phyloP scores from a whole-genome alignment of 352 stramenopile genomes.

The Elongisporangium undulatum region DNA sequence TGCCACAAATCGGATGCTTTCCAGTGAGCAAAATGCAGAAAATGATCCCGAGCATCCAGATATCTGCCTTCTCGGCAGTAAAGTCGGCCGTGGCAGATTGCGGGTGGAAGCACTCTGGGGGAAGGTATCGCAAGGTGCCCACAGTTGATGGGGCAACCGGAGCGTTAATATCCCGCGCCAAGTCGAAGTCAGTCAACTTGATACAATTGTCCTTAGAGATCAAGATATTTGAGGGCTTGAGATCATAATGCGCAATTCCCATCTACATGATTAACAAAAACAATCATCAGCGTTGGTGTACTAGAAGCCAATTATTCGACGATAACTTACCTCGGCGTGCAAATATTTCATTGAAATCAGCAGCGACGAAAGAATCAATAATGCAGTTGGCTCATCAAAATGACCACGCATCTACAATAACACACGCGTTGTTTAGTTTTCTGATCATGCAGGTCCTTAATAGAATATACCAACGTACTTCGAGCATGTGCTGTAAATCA shows the following conservation, averaged over 20 bases:
- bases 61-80: conserved; percentile 75
- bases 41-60: conserved; percentile 81
- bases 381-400: conserved; percentile 53
- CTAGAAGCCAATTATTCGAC: neutral
- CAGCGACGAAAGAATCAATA: conserved; percentile 64
- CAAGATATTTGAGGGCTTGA: conserved; percentile 98
- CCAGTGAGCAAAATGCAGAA: conserved; percentile 74
- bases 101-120: conserved; percentile 64
- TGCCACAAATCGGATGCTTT: conserved; percentile 65
- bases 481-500: conserved; percentile 72
- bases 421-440: neutral
- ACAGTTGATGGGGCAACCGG: conserved; percentile 60
- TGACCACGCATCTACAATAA: conserved; percentile 40
- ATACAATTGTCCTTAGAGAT: conserved; percentile 85
- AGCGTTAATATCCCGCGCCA: conserved; percentile 61
- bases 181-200: conserved; percentile 91
- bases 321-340: conserved; percentile 49
- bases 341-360: conserved; percentile 66
- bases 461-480: conserved; percentile 20
- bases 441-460: neutral
- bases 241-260: conserved; percentile 85
- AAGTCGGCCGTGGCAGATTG: conserved; percentile 51
- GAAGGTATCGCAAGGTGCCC: conserved; percentile 69
- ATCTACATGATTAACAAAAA: conserved; percentile 25
- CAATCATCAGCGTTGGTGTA: neutral